Conservation (phyloP, 306 rosid genomes). For the Medicago arabica region DNA sequence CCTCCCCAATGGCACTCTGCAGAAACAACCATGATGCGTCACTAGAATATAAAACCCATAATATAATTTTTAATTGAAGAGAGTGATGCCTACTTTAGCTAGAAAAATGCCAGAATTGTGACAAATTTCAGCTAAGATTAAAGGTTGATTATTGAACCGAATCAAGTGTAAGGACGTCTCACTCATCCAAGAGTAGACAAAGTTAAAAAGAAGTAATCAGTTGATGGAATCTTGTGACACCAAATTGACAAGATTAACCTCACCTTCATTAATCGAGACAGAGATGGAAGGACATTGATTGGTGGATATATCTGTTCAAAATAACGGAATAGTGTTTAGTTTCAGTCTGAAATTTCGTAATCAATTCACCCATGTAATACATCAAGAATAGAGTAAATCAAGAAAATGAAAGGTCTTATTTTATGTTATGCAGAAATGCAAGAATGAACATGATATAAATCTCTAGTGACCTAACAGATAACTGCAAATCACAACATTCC, state of each 20-base stretch:
- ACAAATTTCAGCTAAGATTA: neutral
- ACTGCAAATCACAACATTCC: too few species aligned
- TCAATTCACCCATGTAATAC: constrained; percentile 16
- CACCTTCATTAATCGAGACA: constrained; percentile 99
- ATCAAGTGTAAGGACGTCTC: constrained; percentile 11
- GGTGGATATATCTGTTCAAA: constrained; percentile 90
- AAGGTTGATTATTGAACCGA: constrained; percentile 9
- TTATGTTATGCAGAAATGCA: constrained; percentile 33
- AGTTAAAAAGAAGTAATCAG: neutral
- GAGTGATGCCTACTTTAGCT: constrained; percentile 5
- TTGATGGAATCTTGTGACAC: constrained; percentile 36
- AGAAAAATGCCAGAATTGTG: neutral
- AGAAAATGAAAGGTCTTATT: constrained; percentile 15
- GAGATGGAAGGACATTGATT: constrained; percentile 96
- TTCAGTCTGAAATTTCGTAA: constrained; percentile 35
- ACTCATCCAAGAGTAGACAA: constrained; percentile 12
- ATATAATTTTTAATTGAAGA: constrained; percentile 15
- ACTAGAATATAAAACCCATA: constrained; percentile 15
- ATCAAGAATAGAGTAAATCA: constrained; percentile 8
- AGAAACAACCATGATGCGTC: constrained; percentile 34
- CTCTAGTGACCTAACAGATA: neutral
- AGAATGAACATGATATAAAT: constrained; percentile 8
- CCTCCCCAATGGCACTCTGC: constrained; percentile 99
- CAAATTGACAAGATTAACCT: constrained; percentile 37
- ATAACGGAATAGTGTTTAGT: constrained; percentile 41